phyloP scores from a whole-genome alignment of 768 basidiomycete species.

The Coprinellus aureogranulatus region DNA sequence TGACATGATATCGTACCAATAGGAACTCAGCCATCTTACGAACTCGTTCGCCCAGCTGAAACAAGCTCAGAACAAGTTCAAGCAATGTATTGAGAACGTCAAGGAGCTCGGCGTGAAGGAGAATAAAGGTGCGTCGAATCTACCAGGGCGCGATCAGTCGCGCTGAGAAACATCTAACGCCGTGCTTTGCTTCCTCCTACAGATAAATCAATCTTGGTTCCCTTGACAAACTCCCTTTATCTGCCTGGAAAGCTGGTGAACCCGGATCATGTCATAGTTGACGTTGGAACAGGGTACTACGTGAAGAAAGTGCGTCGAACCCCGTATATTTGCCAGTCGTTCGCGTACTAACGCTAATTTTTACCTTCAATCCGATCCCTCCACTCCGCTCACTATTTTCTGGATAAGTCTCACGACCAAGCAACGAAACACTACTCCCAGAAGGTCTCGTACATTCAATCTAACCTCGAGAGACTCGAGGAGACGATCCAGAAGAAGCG shows the following conservation, averaged over 20 bases:
- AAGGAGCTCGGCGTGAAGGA: slow-evolving; percentile 56
- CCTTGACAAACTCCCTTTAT: slow-evolving; percentile 91
- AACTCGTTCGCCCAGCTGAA: slow-evolving; percentile 91
- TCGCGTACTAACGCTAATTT: too few species aligned
- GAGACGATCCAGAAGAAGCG: slow-evolving; percentile 89
- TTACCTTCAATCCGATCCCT: neutral
- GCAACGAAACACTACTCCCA: slow-evolving; percentile 77
- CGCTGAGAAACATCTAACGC: neutral
- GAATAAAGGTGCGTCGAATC: slow-evolving; percentile 57
- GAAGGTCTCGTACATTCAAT: slow-evolving; percentile 79
- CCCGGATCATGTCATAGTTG: slow-evolving; percentile 84
- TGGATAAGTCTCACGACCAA: slow-evolving; percentile 82
- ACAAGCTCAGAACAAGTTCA: slow-evolving; percentile 91
- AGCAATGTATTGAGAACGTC: slow-evolving; percentile 79
- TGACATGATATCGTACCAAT: slow-evolving; percentile 3
- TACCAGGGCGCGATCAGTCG: too few species aligned
- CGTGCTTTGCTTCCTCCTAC: neutral
- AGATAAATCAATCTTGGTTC: slow-evolving; percentile 90
- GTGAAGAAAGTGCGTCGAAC: slow-evolving; percentile 77
- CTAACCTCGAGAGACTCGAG: slow-evolving; percentile 83
- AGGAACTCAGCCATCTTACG: slow-evolving; percentile 93
- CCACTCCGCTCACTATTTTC: too few species aligned
- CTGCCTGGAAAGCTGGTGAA: slow-evolving; percentile 89
- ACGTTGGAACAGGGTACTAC: slow-evolving; percentile 95
- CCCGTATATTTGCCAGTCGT: neutral